phyloP scores from a whole-genome alignment of 371 early-diverging fungal species.

The Mucor piriformis region DNA sequence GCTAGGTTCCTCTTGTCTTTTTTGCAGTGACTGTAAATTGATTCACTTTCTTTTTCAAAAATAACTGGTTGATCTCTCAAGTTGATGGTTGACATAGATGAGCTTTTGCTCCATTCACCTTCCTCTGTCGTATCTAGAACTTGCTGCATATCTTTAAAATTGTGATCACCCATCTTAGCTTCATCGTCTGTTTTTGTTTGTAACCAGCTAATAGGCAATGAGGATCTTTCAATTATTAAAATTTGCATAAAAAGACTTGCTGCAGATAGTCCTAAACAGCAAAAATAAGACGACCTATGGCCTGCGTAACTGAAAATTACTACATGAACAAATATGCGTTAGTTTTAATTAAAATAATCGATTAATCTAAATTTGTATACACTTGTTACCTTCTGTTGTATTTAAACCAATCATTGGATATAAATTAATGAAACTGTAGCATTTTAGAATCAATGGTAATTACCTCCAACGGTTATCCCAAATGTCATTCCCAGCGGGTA shows the following conservation, averaged over 20 bases:
- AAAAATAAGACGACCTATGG: conserved; percentile 4
- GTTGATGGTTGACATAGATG: conserved; percentile 20
- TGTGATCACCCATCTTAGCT: not conserved
- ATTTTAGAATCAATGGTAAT: not conserved
- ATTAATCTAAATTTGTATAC: not conserved
- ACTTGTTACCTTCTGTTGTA: not conserved
- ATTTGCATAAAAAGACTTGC: conserved; percentile 5
- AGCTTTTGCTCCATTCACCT: conserved; percentile 20
- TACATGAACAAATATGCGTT: not conserved
- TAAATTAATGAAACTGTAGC: not conserved
- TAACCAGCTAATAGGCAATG: not conserved
- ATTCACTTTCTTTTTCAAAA: conserved; percentile 5
- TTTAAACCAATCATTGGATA: not conserved
- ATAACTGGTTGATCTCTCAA: conserved; percentile 15
- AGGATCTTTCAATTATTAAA: conserved; percentile 5
- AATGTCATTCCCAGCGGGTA: conserved; percentile 11
- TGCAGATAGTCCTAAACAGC: not conserved
- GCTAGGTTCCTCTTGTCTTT: not conserved
- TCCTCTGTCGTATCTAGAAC: not conserved
- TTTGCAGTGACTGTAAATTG: not conserved
- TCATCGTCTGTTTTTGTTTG: not conserved
- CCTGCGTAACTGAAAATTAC: conserved; percentile 1
- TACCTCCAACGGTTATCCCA: conserved; percentile 18
- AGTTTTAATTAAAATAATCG: not conserved
- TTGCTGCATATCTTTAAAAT: conserved; percentile 10